Evolutionary conservation across 2,329 filamentous ascomycete species (phyloP), one percentile per base, ranked within the genome.

Genomic region (Penicillium sp.): DNA sequence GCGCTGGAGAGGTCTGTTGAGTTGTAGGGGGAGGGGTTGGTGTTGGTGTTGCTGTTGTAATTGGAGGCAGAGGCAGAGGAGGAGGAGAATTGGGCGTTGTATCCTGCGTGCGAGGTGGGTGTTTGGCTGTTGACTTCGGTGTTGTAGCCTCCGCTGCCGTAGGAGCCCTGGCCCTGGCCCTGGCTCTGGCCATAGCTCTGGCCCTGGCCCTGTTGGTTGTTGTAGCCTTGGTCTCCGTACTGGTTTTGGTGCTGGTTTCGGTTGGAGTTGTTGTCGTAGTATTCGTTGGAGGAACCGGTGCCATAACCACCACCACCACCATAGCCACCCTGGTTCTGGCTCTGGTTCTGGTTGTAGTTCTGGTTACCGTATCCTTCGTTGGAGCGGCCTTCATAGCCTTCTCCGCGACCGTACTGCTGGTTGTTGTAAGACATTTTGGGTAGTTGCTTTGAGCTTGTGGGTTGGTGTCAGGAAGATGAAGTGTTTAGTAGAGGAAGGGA

Each of bases 1-100:
- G 81, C 81, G 41, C 74, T 73, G 40, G 72, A 74, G 63, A 80
- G 75, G 57, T 84, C 79, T 55, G 79, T 72, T 53, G 73, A 71
- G n/a, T 43, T 5, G 40, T 33, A 14, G 40, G n/a, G n/a, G n/a
- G n/a, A n/a, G n/a, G n/a, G n/a, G n/a, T n/a, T n/a, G n/a, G n/a
- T n/a, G n/a, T 30, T 18, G 11, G 40, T 27, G 53, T 51, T 53
- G 49, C 44, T 48, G 47, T 56, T 47, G 49, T 64, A 52, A 56
- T 22, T 22, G 3, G 43, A 54, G 28, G 49, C 52, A 25, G 71
- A 72, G 44, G 22, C 30, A 48, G 50, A 52, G 18, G 48, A 34
- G 16, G 31, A 28, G 7, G 22, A 25, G 22, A 25, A 25, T 25
- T 25, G 22, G 22, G 22, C 14, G 22, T 27, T 27, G 38, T 40